phyloP scores from a whole-genome alignment of 306 rosid species.

The Alnus rubra region DNA sequence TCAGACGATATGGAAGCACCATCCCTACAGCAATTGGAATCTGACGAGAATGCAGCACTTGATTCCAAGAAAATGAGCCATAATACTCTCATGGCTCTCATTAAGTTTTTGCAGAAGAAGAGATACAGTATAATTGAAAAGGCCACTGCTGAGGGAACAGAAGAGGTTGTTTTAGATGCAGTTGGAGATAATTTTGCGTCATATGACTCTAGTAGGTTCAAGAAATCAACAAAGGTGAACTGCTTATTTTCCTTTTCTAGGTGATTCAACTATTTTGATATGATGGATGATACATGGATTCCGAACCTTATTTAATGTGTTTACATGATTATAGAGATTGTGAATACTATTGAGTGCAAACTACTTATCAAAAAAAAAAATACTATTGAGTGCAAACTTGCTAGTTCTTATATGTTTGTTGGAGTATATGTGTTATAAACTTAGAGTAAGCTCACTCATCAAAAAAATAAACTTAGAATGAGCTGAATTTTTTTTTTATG shows the following conservation, averaged over 20 bases:
- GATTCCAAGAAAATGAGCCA: constrained; percentile 89
- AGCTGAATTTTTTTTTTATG: not conserved
- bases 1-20: constrained; percentile 85
- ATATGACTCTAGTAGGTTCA: constrained; percentile 55
- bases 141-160: constrained; percentile 98
- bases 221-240: constrained; percentile 79
- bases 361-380: too few species aligned
- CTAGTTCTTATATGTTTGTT: not conserved
- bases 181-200: constrained; percentile 72
- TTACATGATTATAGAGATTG: not conserved
- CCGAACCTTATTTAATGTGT: constrained; percentile 1
- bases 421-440: not conserved
- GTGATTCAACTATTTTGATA: constrained; percentile 1
- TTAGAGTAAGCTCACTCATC: not conserved
- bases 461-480: not conserved
- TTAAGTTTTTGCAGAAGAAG: constrained; percentile 90
- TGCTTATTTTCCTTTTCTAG: not conserved
- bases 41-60: constrained; percentile 65
- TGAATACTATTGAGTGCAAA: not conserved
- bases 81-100: constrained; percentile 95
- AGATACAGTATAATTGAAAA: constrained; percentile 75
- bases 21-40: constrained; percentile 48
- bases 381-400: not conserved
- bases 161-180: constrained; percentile 90
- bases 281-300: constrained; percentile 1